Evolutionary conservation across 192 early-diverging fungal species (phyloP), one percentile per base, ranked within the genome.

Genomic region (Dissophora ornata): DNA sequence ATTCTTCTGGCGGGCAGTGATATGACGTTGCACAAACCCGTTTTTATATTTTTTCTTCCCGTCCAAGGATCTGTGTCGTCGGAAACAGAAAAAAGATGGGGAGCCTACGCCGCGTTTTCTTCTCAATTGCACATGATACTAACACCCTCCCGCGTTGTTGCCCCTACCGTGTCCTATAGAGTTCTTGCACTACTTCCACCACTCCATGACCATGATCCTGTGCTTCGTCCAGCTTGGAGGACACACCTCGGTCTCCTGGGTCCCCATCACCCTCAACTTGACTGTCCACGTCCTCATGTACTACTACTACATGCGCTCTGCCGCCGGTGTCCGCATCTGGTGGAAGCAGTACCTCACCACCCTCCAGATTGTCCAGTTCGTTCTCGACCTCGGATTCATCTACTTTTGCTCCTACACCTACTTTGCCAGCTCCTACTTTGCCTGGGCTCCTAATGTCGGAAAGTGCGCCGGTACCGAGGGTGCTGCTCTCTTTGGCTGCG

Each of bases 341-440:
- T 97, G 94, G 95, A 96, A 96, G 83, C 89, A 94, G 82, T 92
- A 93, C 79, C 82, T 97, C 33, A 97, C 95, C 36, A 93, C 93
- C 19, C 74, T 94, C 62, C 95, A 97, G 82, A 97, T 97, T 57
- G 71, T 83, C 53, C 95, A 97, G 84, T 96, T 97, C 64, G 85
- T 96, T 52, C 91, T 96, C 55, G 95, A 95, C 69, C 82, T 97
- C 21, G 82, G 87, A 62, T 84, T 95, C 68, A 89, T 95, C 74
- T 95, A 96, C 83, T 90, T 88, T 79, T 91, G 90, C 84, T 86
- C 93, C 40, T 96, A 95, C 85, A 92, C 88, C 63, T 89, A 92
- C 85, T 90, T 93, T 71, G 81, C 87, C 59, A 83, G 69, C 53
- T 85, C 84, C 62, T 91, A 92, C 84, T 85, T 73, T 64, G 83